A percentile compares a stretch with the other conserved stretches of the same genome.
phyloP scores from a whole-genome alignment of 1,284 basidiomycete species.

The Cryptococcus floricola region DNA sequence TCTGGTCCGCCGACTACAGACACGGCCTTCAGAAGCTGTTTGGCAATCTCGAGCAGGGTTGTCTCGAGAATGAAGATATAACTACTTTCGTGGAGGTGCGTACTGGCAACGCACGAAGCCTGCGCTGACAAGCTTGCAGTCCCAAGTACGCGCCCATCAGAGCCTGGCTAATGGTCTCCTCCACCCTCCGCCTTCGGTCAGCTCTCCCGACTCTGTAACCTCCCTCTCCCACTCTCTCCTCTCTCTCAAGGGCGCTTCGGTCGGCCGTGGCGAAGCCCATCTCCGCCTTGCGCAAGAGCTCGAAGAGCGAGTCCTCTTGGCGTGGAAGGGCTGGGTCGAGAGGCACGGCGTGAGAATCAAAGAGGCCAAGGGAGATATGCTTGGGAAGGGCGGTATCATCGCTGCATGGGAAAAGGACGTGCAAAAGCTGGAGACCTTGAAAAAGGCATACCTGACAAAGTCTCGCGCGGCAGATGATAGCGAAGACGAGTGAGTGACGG shows the following conservation, averaged over 20 bases:
- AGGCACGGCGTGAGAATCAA: constrained; percentile 40
- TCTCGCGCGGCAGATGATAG: constrained; percentile 77
- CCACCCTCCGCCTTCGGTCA: constrained; percentile 17
- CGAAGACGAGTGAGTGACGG: constrained; percentile 71
- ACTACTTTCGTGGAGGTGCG: constrained; percentile 72
- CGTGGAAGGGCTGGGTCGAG: constrained; percentile 42
- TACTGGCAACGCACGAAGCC: constrained; percentile 3
- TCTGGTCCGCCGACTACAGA: constrained; percentile 86
- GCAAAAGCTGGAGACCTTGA: constrained; percentile 56
- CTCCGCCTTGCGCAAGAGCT: constrained; percentile 38
- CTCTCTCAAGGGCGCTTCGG: constrained; percentile 30
- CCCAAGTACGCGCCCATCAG: constrained; percentile 55
- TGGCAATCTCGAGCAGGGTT: constrained; percentile 65
- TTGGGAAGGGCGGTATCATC: constrained; percentile 56
- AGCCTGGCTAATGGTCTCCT: constrained; percentile 52
- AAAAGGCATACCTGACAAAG: constrained; percentile 71
- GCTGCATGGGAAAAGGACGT: constrained; percentile 62
- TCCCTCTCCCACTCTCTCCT: constrained; percentile 42
- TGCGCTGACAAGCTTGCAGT: constrained; percentile 48
- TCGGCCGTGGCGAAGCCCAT: constrained; percentile 40
- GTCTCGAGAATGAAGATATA: constrained; percentile 72
- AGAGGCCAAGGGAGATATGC: constrained; percentile 48
- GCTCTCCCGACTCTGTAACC: constrained; percentile 24
- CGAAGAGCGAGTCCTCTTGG: constrained; percentile 34
- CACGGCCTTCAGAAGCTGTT: constrained; percentile 73